Evolutionary conservation across 2,329 filamentous ascomycete species (phyloP), one percentile per base, ranked within the genome.

Genomic region (Chrysoporthe austroafricana): DNA sequence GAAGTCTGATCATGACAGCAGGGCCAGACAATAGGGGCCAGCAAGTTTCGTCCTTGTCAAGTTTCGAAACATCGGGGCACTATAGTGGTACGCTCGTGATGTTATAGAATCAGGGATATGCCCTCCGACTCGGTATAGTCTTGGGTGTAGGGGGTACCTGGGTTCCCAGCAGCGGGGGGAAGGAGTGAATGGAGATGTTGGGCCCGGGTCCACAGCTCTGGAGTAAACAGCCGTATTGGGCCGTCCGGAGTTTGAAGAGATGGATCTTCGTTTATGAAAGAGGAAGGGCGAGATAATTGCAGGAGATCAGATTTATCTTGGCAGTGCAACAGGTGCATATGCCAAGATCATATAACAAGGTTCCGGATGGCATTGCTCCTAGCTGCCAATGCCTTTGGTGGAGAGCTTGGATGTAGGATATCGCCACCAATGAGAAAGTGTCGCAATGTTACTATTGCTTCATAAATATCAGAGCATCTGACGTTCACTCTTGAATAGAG

Each of bases 321-420:
- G 50, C 50, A 54, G 21, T 54, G 50, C 32, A 34, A 54, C 50
- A 54, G 21, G 32, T 32, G 50, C 11, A 5, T 2, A 16, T 54
- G 50, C 50, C 50, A 54, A 54, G 50, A 54, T 54, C 26, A 54
- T 54, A 54, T 54, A 54, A 3, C 16, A 54, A 21, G 14, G 16
- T 2, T 4, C 50, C 26, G 13, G 50, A 32, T 32, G 5, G 26
- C 26, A 32, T 32, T 21, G 21, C 32, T 54, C 26, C 13, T 7
- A 2, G 50, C 7, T 13, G 14, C 6, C 32, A 5, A 54, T 54
- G n/a, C 13, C 50, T 14, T 54, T 54, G 50, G 50, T 54, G 50
- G 50, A 54, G 50, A 32, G 6, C 2, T 16, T 4, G 32, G 3
- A 16, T 6, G 8, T 11, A 34, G 4, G 14, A 14, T 54, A 54